Evolutionary conservation across 805 yeast species (phyloP), one percentile per base, ranked within the genome.

Genomic region (Pichia nanzhaoensis): DNA sequence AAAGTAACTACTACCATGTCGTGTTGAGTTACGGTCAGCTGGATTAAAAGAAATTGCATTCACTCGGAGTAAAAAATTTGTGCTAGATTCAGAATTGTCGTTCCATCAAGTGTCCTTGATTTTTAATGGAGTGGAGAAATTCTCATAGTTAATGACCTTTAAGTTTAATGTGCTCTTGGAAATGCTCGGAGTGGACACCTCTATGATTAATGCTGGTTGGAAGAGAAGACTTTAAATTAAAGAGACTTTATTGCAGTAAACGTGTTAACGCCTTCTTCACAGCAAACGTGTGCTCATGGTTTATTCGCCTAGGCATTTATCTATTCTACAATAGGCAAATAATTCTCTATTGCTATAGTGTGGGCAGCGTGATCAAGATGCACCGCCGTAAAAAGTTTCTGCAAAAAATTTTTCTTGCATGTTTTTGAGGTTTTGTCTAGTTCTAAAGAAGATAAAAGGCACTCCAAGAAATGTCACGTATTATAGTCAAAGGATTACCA

Each of bases 401-500:
- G 28, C 28, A 24, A 24, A 24, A 24, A 24, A 24, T 7, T 24
- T 24, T 24, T 24, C 28, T 30, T 30, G 6, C 33, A 30, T 30
- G 33, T 33, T 44, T 32, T 39, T 22, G 35, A 7, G 34, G 19
- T 13, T 8, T 13, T 13, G 6, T 7, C 14, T 30, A 13, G 33
- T 13, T 24, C 28, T 10, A 24, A 10, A 24, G 10, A 24, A 24
- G 28, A 24, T 24, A 24, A 10, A 7, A 7, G 28, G 6, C 28
- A 30, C n/a, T 17, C 16, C 19, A 37, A 28, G 6, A 19, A 18
- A 77, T 77, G 82, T 90, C 98, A 18, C 84, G 98, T 66, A 75
- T 91, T 43, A 91, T 91, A 55, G 95, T 91, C 6, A 91, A 87
- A 62, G 93, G 95, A 37, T 72, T 91, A 42, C 98, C 98, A 8